phyloP scores from a whole-genome alignment of 306 rosid genomes.

The Ammopiptanthus mongolicus region DNA sequence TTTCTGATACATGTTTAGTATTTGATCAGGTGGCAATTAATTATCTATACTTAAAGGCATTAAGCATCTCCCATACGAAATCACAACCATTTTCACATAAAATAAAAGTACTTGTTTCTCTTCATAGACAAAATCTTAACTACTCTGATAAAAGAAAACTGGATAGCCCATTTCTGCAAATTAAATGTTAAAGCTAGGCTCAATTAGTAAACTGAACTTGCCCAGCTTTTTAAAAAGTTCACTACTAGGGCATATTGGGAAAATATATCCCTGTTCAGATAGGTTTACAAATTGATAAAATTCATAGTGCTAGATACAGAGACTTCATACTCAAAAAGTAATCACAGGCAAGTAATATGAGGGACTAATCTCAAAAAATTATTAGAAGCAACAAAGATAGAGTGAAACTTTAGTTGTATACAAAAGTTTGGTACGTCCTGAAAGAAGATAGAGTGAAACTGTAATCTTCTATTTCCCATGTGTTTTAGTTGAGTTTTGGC shows the following conservation, averaged over 20 bases:
- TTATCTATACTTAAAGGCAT: too few relatives aligned
- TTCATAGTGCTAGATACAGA: neutral
- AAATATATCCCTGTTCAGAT: neutral
- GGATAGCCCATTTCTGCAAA: constrained; percentile 83
- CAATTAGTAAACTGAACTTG: neutral
- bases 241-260: neutral
- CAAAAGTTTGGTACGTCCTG: neutral
- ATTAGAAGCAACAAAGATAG: neutral
- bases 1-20: too few relatives aligned
- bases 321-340: neutral
- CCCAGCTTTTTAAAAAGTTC: neutral
- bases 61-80: too few relatives aligned
- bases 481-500: neutral
- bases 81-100: too few relatives aligned
- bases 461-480: neutral
- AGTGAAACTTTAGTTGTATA: neutral
- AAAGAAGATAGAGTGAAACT: neutral
- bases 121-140: too few relatives aligned
- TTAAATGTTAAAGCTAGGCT: constrained; percentile 9
- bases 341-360: neutral
- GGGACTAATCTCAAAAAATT: neutral
- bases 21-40: too few relatives aligned
- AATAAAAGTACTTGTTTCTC: too few relatives aligned
- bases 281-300: neutral
- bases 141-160: too few relatives aligned